phyloP scores from a whole-genome alignment of 2,329 filamentous ascomycete genomes.

The Zasmidium cellare region DNA sequence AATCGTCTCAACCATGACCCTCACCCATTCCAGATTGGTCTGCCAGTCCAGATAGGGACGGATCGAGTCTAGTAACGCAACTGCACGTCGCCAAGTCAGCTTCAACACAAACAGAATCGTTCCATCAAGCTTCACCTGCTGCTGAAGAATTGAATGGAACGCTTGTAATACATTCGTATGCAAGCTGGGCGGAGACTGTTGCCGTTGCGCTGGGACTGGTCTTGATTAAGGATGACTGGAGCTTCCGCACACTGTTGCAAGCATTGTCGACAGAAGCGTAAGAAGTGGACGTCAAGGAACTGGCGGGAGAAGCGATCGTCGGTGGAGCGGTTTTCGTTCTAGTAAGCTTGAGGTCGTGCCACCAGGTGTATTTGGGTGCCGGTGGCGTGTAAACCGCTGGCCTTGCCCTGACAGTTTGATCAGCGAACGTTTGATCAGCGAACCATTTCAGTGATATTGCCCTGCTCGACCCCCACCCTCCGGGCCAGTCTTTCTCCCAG shows the following conservation, averaged over 20 bases:
- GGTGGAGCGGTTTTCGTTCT: background rate
- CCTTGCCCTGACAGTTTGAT: slow-evolving; percentile 14
- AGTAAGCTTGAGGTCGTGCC: background rate
- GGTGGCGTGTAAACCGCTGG: slow-evolving; percentile 14
- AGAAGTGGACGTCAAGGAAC: background rate
- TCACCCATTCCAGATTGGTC: slow-evolving; percentile 37
- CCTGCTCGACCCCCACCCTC: background rate
- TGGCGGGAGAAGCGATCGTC: background rate
- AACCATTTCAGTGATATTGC: background rate
- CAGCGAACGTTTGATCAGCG: background rate
- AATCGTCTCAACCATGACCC: background rate
- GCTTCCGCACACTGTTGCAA: slow-evolving; percentile 29
- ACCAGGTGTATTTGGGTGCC: slow-evolving; percentile 4
- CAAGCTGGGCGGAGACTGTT: slow-evolving; percentile 45
- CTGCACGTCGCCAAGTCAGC: slow-evolving; percentile 12
- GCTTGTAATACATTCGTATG: slow-evolving; percentile 48
- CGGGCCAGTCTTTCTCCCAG: background rate
- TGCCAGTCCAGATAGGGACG: slow-evolving; percentile 50
- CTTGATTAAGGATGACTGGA: slow-evolving; percentile 25
- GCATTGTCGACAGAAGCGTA: slow-evolving; percentile 13
- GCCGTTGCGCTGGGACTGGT: slow-evolving; percentile 31
- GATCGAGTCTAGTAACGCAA: slow-evolving; percentile 44
- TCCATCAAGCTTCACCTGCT: slow-evolving; percentile 14
- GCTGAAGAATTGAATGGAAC: slow-evolving; percentile 47
- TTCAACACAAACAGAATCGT: background rate